These are phyloP conservation scores for Candida golubevii DNA, from an alignment of 805 yeast genomes.

Conservation along the genomic window DNA sequence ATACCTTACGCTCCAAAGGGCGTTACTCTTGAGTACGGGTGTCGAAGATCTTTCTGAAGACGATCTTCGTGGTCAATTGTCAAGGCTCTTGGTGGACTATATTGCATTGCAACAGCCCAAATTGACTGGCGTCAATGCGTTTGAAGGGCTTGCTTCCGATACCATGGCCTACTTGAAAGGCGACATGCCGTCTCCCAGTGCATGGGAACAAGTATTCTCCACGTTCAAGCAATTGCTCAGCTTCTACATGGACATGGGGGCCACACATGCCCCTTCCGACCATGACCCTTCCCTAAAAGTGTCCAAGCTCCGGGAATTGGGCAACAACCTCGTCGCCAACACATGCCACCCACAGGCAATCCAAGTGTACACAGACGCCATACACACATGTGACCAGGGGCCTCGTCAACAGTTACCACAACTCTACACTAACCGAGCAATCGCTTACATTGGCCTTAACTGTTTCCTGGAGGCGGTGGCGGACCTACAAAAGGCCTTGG, in stretches of 20 bases:
- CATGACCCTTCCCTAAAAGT: not conserved
- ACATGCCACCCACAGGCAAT: slow-evolving; percentile 38
- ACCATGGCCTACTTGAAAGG: slow-evolving; percentile 6
- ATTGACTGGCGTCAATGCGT: slow-evolving; percentile 4
- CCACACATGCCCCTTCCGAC: not conserved
- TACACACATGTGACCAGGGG: slow-evolving; percentile 19
- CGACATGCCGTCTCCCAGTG: not conserved
- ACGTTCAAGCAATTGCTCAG: slow-evolving; percentile 8
- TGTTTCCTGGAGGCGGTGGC: slow-evolving; percentile 37
- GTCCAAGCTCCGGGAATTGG: slow-evolving; percentile 32
- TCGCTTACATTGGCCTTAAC: slow-evolving; percentile 38
- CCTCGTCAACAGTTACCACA: slow-evolving; percentile 23
- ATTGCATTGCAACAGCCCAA: slow-evolving; percentile 6
- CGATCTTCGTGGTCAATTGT: not conserved
- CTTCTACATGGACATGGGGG: slow-evolving; percentile 1
- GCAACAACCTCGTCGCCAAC: slow-evolving; percentile 36
- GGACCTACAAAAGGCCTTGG: slow-evolving; percentile 32
- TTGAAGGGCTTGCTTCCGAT: slow-evolving; percentile 9
- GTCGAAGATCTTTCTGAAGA: not conserved
- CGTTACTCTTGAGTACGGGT: not conserved
- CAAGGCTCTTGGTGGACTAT: slow-evolving; percentile 7
- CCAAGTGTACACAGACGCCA: slow-evolving; percentile 34
- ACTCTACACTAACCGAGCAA: slow-evolving; percentile 35
- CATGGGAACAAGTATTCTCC: slow-evolving; percentile 7
- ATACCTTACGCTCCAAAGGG: slow-evolving; percentile 15